Evolutionary conservation across 495 filamentous ascomycete genomes (phyloP), one percentile per base, ranked within the genome.

Genomic region (Staphylotrichum longicolle): DNA sequence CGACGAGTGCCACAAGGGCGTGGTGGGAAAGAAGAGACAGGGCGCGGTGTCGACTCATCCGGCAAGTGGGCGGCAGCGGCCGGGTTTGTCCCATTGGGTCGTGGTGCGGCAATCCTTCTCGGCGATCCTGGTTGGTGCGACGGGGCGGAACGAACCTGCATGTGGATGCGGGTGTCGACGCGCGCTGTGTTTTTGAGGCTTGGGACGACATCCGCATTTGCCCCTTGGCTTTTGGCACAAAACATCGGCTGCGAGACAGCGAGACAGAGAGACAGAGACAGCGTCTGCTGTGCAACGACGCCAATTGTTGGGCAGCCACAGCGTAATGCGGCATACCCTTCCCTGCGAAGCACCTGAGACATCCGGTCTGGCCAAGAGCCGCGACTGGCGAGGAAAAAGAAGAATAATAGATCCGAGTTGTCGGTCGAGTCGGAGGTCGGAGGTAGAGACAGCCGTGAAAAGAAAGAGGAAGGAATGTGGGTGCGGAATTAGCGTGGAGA

Each of bases 81-180:
- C 5, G 2, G 12, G 14, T 3, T 12, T 3, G 37, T 56, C 34
- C 50, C 52, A 61, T 61, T 61, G 59, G 37, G 8, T 37, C n/a
- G 10, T 40, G 34, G 12, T 39, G 44, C 32, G 33, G 11, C n/a
- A 32, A 5, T 50, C 5, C 27, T 2, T 41, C 7, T n/a, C 2
- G 4, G 6, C 27, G 32, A 62, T 33, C 46, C 60, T 11, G n/a
- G 60, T 35, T 34, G 51, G 57, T 57, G 53, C 27, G 33, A 62
- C 44, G 46, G 60, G 34, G 60, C 52, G 60, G 44, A 42, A 39
- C 39, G 60, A 57, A 35, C 47, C 40, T 61, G 57, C 57, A 59
- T 52, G 32, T 39, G 20, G 20, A 27, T 27, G 20, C 20, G 20
- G 20, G 20, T 27, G 20, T 27, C 20, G 20, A n/a, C 20, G 20